Evolutionary conservation across 176 grass and related monocot species (phyloP), one percentile per base, ranked within the genome.

Genomic region (barley (Hordeum vulgare)): DNA sequence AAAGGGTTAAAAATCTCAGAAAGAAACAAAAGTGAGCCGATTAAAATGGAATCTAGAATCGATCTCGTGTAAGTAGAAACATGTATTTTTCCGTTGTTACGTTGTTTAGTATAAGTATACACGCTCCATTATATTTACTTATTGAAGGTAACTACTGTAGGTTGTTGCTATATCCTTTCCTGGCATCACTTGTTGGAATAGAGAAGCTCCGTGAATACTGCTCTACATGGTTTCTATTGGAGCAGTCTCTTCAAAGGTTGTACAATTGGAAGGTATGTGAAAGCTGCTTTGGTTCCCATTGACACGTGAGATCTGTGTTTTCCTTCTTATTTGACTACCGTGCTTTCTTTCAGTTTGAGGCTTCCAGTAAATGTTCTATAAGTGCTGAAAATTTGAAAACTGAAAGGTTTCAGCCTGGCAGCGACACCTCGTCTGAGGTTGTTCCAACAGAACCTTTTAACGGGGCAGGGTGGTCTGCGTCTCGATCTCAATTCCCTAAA

Each of bases 211-310:
- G 83, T 24, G 83, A 95, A 77, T 91, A 56, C 81, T 98, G 92
- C 79, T 85, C 90, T 49, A 92, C 84, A 81, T 98, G 95, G 95
- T 98, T 98, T 90, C 90, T 98, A 47, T 88, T 98, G 85, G 95
- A 98, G 83, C 92, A 98, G 79, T 80, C 79, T 84, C 95, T 98
- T 91, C 86, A 84, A 64, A 95, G 75, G 79, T 61, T 79, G 58
- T 88, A 98, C 35, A 94, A 93, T 72, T 98, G 95, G 92, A 98
- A 95, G 95, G 95, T 95, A 88, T 13, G 37, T 66, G 69, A 84
- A 84, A 5, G 11, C 13, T 80, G 15, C 59, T 4, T 88, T 65
- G 7, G 72, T 33, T 57, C 41, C 31, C 58, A 67, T 70, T 1
- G 31, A 51, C 53, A n/a, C 8, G 65, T 66, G 27, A 61, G 27